Conservation (phyloP, 2,329 filamentous ascomycete genomes). For the Verticillium albo-atrum region DNA sequence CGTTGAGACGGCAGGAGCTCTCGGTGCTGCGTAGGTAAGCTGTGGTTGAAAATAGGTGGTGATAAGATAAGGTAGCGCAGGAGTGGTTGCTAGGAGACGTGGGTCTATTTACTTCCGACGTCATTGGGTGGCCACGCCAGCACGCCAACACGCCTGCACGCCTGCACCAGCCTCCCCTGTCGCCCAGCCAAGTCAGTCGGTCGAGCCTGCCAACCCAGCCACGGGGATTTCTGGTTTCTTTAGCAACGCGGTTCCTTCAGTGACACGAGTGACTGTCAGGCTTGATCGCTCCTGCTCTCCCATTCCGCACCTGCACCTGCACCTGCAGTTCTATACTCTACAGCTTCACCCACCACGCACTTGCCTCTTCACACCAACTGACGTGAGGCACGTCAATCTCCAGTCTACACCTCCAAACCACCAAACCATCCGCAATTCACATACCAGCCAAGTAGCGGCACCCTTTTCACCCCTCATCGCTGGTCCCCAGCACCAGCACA, state of each 20-base stretch:
- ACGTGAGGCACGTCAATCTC: background rate
- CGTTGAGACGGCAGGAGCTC: conserved; percentile 6
- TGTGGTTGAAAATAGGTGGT: background rate
- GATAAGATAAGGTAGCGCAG: background rate
- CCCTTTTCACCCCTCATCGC: background rate
- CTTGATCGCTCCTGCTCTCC: background rate
- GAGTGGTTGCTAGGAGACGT: conserved; percentile 17
- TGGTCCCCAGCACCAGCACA: background rate
- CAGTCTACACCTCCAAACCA: background rate
- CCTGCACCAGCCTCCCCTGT: conserved; percentile 13
- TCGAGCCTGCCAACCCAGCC: conserved; percentile 11
- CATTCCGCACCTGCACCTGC: background rate
- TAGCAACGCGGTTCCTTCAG: conserved; percentile 12
- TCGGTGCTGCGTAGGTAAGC: too few relatives aligned
- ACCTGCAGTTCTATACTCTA: too few relatives aligned
- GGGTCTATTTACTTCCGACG: conserved; percentile 26
- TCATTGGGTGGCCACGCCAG: conserved; percentile 15
- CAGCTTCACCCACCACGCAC: background rate
- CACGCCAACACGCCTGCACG: background rate
- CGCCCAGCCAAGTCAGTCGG: too few relatives aligned
- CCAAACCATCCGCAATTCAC: background rate
- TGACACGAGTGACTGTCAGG: background rate
- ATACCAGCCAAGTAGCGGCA: background rate
- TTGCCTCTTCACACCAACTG: background rate
- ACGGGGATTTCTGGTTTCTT: conserved; percentile 18